A percentile compares a stretch with the other conserved stretches of the same genome.
Conservation (phyloP, 208 protist genomes). For the Zelonia costaricensis region DNA sequence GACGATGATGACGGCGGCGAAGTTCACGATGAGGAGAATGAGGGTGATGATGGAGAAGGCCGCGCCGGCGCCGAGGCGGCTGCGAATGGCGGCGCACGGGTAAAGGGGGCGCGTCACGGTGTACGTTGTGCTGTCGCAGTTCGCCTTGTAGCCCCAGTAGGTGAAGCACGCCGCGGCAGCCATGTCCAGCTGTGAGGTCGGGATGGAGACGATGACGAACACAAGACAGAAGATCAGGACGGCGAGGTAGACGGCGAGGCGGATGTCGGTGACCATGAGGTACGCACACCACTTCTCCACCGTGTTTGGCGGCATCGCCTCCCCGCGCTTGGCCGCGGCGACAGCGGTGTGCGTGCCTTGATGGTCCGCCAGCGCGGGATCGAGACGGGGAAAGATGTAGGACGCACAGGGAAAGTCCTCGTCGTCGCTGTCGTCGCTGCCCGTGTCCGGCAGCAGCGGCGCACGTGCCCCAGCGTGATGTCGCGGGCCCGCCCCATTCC, state of each 20-base stretch:
- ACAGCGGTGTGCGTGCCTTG: conserved; percentile 9
- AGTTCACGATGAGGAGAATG: conserved; percentile 34
- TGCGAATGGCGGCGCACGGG: conserved; percentile 25
- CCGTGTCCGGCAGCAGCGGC: neutral
- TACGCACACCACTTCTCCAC: conserved; percentile 34
- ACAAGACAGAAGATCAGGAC: conserved; percentile 36
- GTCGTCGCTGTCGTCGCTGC: conserved; percentile 10
- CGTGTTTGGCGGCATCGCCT: conserved; percentile 37
- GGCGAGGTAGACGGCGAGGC: conserved; percentile 32
- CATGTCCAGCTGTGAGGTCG: conserved; percentile 55
- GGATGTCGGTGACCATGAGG: conserved; percentile 41
- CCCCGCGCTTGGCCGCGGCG: conserved; percentile 5
- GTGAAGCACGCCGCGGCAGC: conserved; percentile 51
- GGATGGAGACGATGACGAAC: conserved; percentile 46
- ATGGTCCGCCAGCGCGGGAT: conserved; percentile 37
- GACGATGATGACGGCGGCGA: conserved; percentile 23
- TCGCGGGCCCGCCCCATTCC: no score
- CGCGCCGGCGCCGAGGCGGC: conserved; percentile 45
- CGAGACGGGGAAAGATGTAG: conserved; percentile 50
- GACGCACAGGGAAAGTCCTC: conserved; percentile 20
- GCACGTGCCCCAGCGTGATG: neutral
- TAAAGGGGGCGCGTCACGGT: conserved; percentile 35
- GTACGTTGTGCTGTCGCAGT: conserved; percentile 62
- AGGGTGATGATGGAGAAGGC: conserved; percentile 68
- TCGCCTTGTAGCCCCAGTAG: conserved; percentile 74